Conservation (phyloP, 192 early-diverging fungal species). For the Cladochytrium replicatum region DNA sequence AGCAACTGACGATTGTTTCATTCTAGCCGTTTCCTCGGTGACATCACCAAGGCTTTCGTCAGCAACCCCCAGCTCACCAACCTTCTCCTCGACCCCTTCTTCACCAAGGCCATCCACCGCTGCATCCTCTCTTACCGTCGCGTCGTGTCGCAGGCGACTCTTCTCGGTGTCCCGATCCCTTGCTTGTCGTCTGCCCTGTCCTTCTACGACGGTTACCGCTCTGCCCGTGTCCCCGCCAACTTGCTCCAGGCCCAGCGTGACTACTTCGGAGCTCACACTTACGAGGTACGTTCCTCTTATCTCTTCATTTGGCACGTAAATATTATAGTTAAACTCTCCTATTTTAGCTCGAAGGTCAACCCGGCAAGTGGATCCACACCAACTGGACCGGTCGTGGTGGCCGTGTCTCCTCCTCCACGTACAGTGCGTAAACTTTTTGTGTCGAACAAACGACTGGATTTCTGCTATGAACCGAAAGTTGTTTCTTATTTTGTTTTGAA, state of each 20-base stretch:
- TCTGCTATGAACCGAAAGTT: too few relatives aligned
- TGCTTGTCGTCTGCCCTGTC: conserved; percentile 81
- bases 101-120: conserved; percentile 78
- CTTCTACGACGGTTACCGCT: conserved; percentile 97
- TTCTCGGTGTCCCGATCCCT: conserved; percentile 84
- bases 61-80: conserved; percentile 77
- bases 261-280: conserved; percentile 98
- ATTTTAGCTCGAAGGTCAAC: conserved; percentile 59
- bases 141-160: conserved; percentile 68
- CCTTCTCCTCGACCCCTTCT: conserved; percentile 94
- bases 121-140: conserved; percentile 81
- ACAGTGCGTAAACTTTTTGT: conserved; percentile 50
- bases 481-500: too few relatives aligned
- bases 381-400: conserved; percentile 98
- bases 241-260: conserved; percentile 94
- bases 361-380: conserved; percentile 75
- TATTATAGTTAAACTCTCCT: not conserved
- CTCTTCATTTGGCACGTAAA: not conserved
- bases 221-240: conserved; percentile 84
- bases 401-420: conserved; percentile 58
- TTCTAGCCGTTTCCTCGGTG: conserved; percentile 76
- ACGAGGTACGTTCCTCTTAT: conserved; percentile 50
- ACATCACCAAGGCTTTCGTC: conserved; percentile 93
- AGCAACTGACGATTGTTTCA: not conserved
- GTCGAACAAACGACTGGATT: too few relatives aligned